Conservation (phyloP, 768 basidiomycete genomes). For the Infundibulicybe gibba region DNA sequence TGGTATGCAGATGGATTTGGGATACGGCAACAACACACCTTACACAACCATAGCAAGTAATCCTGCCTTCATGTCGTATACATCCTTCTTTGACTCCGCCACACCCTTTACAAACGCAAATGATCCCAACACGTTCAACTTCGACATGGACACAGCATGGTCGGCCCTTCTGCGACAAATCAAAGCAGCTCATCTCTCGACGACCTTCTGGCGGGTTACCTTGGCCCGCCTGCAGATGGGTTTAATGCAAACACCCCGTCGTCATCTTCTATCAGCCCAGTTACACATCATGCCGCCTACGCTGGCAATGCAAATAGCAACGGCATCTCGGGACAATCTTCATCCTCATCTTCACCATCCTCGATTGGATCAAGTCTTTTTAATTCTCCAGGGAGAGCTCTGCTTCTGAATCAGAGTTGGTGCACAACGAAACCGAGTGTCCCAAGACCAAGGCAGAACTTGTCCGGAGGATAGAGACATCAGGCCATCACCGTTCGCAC, state of each 20-base stretch:
- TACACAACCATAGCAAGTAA: constrained; percentile 84
- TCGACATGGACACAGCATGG: constrained; percentile 46
- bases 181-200: constrained; percentile 38
- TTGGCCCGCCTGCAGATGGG: constrained; percentile 23
- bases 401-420: constrained; percentile 23
- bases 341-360: constrained; percentile 34
- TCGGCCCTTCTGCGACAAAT: constrained; percentile 25
- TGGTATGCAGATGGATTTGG: constrained; percentile 59
- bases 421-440: constrained; percentile 25
- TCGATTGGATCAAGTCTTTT: constrained; percentile 26
- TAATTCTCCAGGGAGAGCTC: constrained; percentile 29
- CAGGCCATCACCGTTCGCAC: constrained; percentile 63
- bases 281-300: constrained; percentile 41
- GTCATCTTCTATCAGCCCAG: constrained; percentile 48
- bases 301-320: constrained; percentile 12
- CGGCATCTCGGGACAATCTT: constrained; percentile 25
- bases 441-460: constrained; percentile 57
- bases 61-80: constrained; percentile 82
- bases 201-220: constrained; percentile 40
- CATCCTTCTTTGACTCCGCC: constrained; percentile 49
- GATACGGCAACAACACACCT: constrained; percentile 51
- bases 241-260: constrained; percentile 21
- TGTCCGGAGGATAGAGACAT: constrained; percentile 40
- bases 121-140: constrained; percentile 34
- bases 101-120: constrained; percentile 17